Conservation (phyloP, 192 early-diverging fungal species). For the Umbelopsis vinacea region DNA sequence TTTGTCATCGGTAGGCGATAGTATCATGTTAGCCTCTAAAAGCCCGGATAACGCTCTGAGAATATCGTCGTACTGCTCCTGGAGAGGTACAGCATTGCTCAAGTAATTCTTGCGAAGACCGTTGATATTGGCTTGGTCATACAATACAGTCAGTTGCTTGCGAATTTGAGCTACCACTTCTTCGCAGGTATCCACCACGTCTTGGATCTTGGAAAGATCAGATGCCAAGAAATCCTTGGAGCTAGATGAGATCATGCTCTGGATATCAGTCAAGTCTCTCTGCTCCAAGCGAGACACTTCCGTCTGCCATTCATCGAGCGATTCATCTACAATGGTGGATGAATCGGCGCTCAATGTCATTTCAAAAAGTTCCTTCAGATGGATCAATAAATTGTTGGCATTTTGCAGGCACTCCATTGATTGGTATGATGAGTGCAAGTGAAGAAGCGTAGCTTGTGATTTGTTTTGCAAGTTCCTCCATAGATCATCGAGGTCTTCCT, state of each 20-base stretch:
- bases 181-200: background rate
- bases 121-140: slow-evolving; percentile 19
- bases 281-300: background rate
- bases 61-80: background rate
- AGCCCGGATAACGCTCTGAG: background rate
- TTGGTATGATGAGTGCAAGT: slow-evolving; percentile 1
- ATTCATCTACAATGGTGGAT: background rate
- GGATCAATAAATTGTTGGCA: background rate
- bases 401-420: slow-evolving; percentile 8
- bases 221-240: background rate
- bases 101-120: slow-evolving; percentile 2
- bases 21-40: background rate
- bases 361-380: background rate
- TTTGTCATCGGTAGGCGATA: background rate
- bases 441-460: background rate
- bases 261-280: background rate
- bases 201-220: background rate
- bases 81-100: background rate
- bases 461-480: slow-evolving; percentile 22
- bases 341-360: background rate
- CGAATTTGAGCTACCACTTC: slow-evolving; percentile 14
- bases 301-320: background rate
- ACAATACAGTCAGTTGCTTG: background rate
- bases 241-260: background rate
- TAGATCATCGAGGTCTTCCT: slow-evolving; percentile 22